Conservation (phyloP, 116 monocot genomes). For the Zostera marina region DNA sequence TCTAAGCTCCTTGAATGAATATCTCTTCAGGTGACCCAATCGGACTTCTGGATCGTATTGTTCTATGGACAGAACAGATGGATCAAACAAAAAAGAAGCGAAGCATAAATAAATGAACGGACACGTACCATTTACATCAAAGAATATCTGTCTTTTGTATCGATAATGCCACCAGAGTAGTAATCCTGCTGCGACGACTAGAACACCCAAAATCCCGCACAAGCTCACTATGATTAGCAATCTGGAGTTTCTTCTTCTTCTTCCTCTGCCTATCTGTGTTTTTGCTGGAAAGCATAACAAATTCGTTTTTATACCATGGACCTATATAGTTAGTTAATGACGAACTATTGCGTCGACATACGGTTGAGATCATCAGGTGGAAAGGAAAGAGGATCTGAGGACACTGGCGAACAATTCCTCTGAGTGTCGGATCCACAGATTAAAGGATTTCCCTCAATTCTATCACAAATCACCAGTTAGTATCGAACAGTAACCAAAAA, state of each 20-base stretch:
- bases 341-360: no score
- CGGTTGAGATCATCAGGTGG: constrained; percentile 64
- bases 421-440: constrained; percentile 45
- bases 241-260: constrained; percentile 25
- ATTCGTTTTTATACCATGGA: no score
- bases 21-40: constrained; percentile 75
- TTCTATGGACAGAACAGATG: no score
- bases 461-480: constrained; percentile 17
- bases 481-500: no score
- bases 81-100: no score
- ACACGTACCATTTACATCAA: not conserved
- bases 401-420: constrained; percentile 67
- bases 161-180: not conserved
- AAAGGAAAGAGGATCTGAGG: constrained; percentile 54
- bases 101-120: no score
- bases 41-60: constrained; percentile 82
- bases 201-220: not conserved
- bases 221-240: constrained; percentile 19
- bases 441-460: constrained; percentile 79
- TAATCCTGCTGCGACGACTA: not conserved
- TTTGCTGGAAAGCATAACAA: no score
- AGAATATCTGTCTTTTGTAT: not conserved
- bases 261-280: constrained; percentile 25
- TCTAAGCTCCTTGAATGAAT: constrained; percentile 75
- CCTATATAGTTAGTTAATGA: no score